Evolutionary conservation across 208 protist genomes (phyloP).

Genomic region (Trypanosoma theileri): DNA sequence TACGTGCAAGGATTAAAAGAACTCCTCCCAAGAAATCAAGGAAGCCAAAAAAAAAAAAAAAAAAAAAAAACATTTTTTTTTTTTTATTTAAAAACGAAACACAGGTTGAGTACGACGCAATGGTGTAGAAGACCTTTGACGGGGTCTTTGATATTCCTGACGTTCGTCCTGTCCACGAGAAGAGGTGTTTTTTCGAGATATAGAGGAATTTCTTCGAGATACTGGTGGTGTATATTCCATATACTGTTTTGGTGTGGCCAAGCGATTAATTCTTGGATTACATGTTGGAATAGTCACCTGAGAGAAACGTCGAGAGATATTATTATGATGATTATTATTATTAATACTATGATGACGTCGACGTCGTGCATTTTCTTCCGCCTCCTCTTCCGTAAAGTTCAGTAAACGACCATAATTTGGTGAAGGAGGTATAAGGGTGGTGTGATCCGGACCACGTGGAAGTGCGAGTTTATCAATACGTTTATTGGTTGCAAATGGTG

Average conservation of each 20-base stretch:
- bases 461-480: constrained; percentile 19
- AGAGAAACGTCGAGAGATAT: neutral
- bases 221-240: no score
- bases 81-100: no score
- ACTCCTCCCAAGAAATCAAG: neutral
- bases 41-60: constrained; percentile 1
- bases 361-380: constrained; percentile 21
- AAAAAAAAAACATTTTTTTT: no score
- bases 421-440: neutral
- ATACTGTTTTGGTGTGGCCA: neutral
- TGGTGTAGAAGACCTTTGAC: no score
- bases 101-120: no score
- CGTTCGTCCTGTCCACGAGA: no score
- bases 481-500: constrained; percentile 15
- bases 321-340: no score
- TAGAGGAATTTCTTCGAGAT: no score
- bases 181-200: no score
- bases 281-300: neutral
- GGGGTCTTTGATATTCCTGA: no score
- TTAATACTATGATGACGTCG: constrained; percentile 17
- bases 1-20: neutral
- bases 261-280: neutral
- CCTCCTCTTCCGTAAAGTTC: constrained; percentile 61
- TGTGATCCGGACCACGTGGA: constrained; percentile 7
- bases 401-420: constrained; percentile 71